These are phyloP conservation scores for Dothidotthia symphoricarpi DNA, from an alignment of 2,329 filamentous ascomycete genomes.

Conservation along the genomic window DNA sequence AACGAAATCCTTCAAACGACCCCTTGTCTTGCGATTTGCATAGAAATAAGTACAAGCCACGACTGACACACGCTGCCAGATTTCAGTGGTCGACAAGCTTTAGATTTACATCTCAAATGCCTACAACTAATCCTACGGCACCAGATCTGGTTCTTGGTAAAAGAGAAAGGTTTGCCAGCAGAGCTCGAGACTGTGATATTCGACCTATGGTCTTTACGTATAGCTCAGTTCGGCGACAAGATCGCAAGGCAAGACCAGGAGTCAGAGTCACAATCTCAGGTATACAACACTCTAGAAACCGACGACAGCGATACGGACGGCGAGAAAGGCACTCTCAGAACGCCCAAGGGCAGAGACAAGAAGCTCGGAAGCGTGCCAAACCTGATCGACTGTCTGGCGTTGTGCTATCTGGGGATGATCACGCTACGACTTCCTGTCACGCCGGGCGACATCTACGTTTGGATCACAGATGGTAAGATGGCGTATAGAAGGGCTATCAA, in stretches of 20 bases:
- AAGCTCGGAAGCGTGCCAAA: conserved; percentile 58
- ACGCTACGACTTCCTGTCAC: conserved; percentile 75
- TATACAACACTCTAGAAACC: conserved; percentile 59
- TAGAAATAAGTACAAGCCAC: too few relatives aligned
- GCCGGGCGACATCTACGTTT: conserved; percentile 67
- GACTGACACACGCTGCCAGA: conserved; percentile 42
- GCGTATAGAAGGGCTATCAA: conserved; percentile 66
- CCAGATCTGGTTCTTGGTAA: conserved; percentile 73
- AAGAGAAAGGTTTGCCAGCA: conserved; percentile 61
- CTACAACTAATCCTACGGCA: conserved; percentile 82
- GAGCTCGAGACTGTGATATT: conserved; percentile 77
- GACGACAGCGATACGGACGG: conserved; percentile 43
- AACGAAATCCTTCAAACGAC: too few relatives aligned
- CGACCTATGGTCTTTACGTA: conserved; percentile 80
- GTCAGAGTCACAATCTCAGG: conserved; percentile 45
- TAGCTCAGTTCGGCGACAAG: conserved; percentile 56
- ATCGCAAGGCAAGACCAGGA: conserved; percentile 38
- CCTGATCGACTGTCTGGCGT: conserved; percentile 69
- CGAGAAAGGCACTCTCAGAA: conserved; percentile 10
- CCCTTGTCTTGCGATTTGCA: too few relatives aligned
- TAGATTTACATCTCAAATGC: conserved; percentile 76
- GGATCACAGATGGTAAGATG: conserved; percentile 66
- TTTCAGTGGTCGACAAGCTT: conserved; percentile 66
- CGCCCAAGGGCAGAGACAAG: conserved; percentile 42
- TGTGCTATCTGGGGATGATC: conserved; percentile 78